These are phyloP conservation scores for Smittium culicis DNA, from an alignment of 371 early-diverging fungal genomes.

Conservation along the genomic window DNA sequence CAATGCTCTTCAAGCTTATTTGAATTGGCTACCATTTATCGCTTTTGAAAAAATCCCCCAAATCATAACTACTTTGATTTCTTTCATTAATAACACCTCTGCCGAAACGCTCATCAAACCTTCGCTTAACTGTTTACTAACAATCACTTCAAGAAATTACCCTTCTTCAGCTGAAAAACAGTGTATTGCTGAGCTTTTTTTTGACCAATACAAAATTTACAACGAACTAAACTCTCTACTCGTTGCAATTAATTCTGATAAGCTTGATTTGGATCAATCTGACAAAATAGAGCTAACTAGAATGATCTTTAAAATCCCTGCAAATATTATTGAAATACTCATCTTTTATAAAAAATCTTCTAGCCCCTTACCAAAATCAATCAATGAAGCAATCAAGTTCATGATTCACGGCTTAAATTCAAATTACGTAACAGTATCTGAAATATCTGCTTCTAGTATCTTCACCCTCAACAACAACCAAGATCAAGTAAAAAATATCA, in stretches of 20 bases:
- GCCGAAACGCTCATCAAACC: background rate
- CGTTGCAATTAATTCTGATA: background rate
- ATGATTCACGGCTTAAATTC: background rate
- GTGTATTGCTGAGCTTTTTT: slow-evolving; percentile 3
- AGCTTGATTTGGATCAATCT: background rate
- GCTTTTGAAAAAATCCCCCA: slow-evolving; percentile 1
- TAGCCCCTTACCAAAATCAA: background rate
- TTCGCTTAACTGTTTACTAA: background rate
- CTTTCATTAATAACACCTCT: background rate
- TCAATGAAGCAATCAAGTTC: background rate
- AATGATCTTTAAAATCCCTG: background rate
- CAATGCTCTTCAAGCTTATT: slow-evolving; percentile 5
- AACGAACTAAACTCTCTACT: background rate
- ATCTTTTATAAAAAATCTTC: slow-evolving; percentile 6
- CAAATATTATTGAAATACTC: background rate
- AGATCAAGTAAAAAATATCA: background rate
- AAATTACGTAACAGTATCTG: background rate
- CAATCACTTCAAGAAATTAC: slow-evolving; percentile 1
- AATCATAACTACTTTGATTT: background rate
- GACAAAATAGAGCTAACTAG: background rate
- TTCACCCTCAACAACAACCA: background rate
- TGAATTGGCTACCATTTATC: slow-evolving; percentile 5
- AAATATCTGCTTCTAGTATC: background rate
- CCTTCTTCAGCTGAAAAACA: background rate
- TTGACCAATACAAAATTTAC: background rate